These are phyloP conservation scores for Apophysomyces elegans DNA, from an alignment of 371 early-diverging fungal genomes.

Conservation along the genomic window DNA sequence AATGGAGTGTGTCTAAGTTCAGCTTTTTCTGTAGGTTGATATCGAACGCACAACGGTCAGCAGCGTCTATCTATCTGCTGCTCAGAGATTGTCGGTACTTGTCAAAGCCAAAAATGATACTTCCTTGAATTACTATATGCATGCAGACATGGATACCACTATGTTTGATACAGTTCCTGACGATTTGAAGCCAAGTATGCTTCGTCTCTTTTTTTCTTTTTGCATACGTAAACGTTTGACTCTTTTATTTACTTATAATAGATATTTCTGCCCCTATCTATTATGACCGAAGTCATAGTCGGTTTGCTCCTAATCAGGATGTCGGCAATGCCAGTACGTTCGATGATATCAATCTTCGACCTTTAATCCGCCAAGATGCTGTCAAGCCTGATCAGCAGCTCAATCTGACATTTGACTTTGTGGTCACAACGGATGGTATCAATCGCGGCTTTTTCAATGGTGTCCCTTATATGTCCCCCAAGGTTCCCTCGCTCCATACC, in stretches of 20 bases:
- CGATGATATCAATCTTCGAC: constrained; percentile 58
- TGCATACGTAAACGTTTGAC: background rate
- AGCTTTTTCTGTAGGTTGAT: constrained; percentile 35
- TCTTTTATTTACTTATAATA: background rate
- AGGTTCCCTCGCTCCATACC: constrained; percentile 73
- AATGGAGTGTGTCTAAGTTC: background rate
- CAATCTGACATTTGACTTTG: constrained; percentile 64
- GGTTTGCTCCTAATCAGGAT: constrained; percentile 44
- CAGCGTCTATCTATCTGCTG: constrained; percentile 66
- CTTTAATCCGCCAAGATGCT: constrained; percentile 40
- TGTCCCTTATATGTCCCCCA: constrained; percentile 70
- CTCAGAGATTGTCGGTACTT: constrained; percentile 74
- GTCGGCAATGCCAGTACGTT: constrained; percentile 40
- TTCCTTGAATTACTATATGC: constrained; percentile 68
- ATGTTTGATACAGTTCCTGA: constrained; percentile 76
- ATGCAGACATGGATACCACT: constrained; percentile 74
- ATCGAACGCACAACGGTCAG: constrained; percentile 57
- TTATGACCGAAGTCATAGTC: constrained; percentile 45
- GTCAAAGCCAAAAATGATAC: constrained; percentile 73
- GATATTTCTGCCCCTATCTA: constrained; percentile 59
- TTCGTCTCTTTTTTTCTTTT: background rate
- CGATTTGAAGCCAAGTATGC: constrained; percentile 52
- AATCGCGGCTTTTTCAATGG: constrained; percentile 86
- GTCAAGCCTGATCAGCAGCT: constrained; percentile 52
- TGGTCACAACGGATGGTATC: constrained; percentile 71